phyloP scores from a whole-genome alignment of 1,284 basidiomycete genomes.

The Kwoniella shivajii region DNA sequence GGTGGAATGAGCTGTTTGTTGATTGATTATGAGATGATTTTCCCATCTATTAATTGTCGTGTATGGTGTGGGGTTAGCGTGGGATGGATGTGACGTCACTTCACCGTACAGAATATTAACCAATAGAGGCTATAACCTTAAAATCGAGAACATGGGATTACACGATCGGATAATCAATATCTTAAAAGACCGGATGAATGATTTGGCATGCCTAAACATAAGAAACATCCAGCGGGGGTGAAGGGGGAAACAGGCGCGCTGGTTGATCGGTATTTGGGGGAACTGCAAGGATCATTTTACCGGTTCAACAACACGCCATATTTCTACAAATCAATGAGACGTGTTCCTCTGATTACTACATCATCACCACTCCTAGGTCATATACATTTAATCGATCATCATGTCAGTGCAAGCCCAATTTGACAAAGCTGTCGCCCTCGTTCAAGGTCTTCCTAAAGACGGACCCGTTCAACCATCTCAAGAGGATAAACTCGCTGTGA shows the following conservation, averaged over 20 bases:
- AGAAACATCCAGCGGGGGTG: background rate
- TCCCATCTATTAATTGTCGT: too few relatives aligned
- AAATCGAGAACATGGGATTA: too few relatives aligned
- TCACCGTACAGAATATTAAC: background rate
- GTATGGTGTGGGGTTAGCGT: too few relatives aligned
- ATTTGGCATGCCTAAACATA: too few relatives aligned
- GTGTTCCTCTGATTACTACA: background rate
- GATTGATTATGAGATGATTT: conserved; percentile 1
- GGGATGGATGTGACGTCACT: background rate
- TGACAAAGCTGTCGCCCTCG: conserved; percentile 75
- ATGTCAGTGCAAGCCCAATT: conserved; percentile 45
- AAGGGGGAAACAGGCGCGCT: background rate
- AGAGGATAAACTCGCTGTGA: conserved; percentile 74
- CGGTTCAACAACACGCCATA: too few relatives aligned
- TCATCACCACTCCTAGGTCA: background rate
- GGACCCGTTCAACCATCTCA: conserved; percentile 75
- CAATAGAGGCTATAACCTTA: too few relatives aligned
- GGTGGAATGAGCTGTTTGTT: background rate
- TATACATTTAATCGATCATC: conserved; percentile 1
- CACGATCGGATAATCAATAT: too few relatives aligned
- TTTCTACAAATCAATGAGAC: background rate
- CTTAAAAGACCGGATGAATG: too few relatives aligned
- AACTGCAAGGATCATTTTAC: too few relatives aligned
- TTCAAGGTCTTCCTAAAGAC: conserved; percentile 68
- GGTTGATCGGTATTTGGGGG: background rate